Base-by-base conservation (phyloP, 164 flowering plant species). In the Annona squamosa region DNA sequence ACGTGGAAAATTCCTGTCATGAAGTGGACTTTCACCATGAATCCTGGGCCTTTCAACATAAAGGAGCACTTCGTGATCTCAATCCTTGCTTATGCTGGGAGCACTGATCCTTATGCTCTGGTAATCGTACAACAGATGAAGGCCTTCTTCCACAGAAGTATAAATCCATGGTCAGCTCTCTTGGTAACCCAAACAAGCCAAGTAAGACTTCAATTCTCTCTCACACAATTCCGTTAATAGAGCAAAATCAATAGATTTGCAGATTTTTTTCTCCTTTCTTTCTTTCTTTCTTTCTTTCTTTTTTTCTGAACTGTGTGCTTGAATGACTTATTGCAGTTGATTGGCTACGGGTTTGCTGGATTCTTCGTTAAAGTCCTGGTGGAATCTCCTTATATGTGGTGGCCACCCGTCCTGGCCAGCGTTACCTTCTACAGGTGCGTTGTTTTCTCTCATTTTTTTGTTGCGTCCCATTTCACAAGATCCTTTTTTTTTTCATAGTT, bases 301-400 rank as follows among this genome's bases (percentile, higher is more conserved):
- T 48, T 5, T 48, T 48, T 5, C 5, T 48, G 5, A 48, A 48
- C 56, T 48, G 10, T 48, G 10, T 48, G 2, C 56, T 48, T 5
- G 56, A 48, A 48, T 5, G 56, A 5, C 10, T 10, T 10, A 48
- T 5, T 52, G 57, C 57, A 72, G 74, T 45, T 72, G 67, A n/a
- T 72, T 5, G 74, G 74, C 9, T 72, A 72, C 43, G 74, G 74
- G n/a, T 72, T 66, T 66, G 74, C 74, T 19, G 74, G 74, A 19
- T 12, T 72, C 4, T 72, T 72, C 19, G 46, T 66, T 16, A 62
- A 64, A 19, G 44, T 42, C 13, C 68, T 72, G 2, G 74, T 72
- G 10, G 74, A 72, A 6, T 62, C 67, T 63, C 74, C 73, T 41
- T 63, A 72, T 67, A 72, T 72, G 74, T 72, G 74, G 74, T 72